phyloP scores from a whole-genome alignment of 2,329 filamentous ascomycete species.

The Apiospora saccharicola region DNA sequence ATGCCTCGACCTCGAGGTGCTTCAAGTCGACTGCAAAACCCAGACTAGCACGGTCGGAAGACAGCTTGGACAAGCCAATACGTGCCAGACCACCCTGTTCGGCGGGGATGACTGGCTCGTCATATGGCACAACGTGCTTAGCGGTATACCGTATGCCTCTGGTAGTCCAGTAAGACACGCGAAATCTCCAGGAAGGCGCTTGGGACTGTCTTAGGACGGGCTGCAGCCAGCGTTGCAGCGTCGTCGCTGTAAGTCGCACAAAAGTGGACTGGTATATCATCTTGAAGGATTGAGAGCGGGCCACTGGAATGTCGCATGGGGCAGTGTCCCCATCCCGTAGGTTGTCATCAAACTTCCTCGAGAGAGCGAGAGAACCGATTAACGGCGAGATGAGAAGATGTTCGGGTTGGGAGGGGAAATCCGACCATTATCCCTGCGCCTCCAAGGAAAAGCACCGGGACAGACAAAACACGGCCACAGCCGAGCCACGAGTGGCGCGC shows the following conservation, averaged over 20 bases:
- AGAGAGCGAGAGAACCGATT: neutral
- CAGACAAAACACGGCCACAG: neutral
- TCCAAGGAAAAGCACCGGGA: neutral
- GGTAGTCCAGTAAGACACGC: neutral
- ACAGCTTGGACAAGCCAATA: neutral
- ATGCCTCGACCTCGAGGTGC: neutral
- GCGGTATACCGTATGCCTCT: neutral
- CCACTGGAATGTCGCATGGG: neutral
- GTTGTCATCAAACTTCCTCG: neutral
- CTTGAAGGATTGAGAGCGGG: neutral
- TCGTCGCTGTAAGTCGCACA: neutral
- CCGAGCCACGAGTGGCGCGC: neutral
- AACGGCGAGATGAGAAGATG: neutral
- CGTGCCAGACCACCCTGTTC: neutral
- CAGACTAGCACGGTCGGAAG: neutral
- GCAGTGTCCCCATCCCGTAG: neutral
- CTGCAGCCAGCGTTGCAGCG: neutral
- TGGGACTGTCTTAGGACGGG: neutral
- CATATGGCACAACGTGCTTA: neutral
- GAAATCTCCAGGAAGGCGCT: neutral
- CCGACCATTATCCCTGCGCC: neutral
- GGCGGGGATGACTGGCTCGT: neutral
- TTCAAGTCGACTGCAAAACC: neutral
- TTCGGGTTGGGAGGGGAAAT: constrained; percentile 2
- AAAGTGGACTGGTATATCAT: neutral